These are phyloP conservation scores for Stachybotrys echinatus DNA, from an alignment of 2,329 filamentous ascomycete species.

Conservation along the genomic window DNA sequence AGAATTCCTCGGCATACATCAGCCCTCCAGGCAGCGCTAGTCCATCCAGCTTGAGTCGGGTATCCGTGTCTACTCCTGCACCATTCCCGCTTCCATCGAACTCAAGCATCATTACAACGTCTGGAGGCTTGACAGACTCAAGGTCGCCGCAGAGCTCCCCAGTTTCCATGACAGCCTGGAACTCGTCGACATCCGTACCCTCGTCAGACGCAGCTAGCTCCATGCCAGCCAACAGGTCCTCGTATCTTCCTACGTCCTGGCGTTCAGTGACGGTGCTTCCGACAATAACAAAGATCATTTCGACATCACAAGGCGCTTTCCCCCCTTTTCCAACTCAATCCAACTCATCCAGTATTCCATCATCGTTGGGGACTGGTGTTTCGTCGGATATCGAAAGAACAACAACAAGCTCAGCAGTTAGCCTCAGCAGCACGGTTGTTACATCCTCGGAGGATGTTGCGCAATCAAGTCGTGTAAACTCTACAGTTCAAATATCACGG, in stretches of 20 bases:
- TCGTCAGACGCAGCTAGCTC: not conserved
- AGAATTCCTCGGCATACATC: not conserved
- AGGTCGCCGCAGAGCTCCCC: not conserved
- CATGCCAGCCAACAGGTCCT: not conserved
- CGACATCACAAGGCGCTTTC: not conserved
- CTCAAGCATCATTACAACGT: not conserved
- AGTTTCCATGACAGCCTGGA: not conserved
- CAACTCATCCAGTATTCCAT: not conserved
- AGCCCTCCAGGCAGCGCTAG: not conserved
- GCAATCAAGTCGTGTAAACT: not conserved
- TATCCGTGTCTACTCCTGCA: not conserved
- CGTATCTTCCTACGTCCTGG: not conserved
- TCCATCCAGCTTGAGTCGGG: not conserved
- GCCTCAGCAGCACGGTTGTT: not conserved
- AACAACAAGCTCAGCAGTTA: not conserved
- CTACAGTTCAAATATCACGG: not conserved
- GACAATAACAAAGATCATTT: not conserved
- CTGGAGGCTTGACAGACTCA: not conserved
- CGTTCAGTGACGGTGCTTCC: not conserved
- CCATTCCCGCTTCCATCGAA: not conserved
- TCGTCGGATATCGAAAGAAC: not conserved
- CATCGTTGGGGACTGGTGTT: not conserved
- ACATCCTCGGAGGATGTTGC: not conserved
- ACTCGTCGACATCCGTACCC: not conserved
- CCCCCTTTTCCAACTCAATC: not conserved